phyloP scores from a whole-genome alignment of 2,329 filamentous ascomycete genomes.

The Nemania abortiva region DNA sequence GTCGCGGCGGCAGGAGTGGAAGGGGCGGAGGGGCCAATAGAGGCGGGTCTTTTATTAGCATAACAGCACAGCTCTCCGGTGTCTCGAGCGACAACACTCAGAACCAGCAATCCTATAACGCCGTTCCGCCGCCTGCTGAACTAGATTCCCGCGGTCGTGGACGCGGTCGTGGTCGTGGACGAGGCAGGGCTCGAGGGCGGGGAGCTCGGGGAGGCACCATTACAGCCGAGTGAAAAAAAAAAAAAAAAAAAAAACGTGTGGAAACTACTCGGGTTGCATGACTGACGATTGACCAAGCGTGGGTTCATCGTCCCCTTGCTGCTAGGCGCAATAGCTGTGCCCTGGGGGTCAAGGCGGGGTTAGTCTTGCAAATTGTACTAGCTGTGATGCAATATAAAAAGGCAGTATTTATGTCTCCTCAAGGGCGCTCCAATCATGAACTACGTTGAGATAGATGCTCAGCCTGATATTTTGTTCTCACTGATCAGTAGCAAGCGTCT shows the following conservation, averaged over 20 bases:
- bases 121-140: conserved; percentile 70
- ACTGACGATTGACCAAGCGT: background rate
- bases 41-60: background rate
- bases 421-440: too few relatives aligned
- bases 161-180: conserved; percentile 45
- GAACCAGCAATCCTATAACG: conserved; percentile 59
- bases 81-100: conserved; percentile 19
- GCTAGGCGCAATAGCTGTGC: background rate
- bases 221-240: conserved; percentile 19
- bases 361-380: too few relatives aligned
- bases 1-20: conserved; percentile 41
- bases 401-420: too few relatives aligned
- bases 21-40: conserved; percentile 24
- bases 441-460: too few relatives aligned
- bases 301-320: background rate
- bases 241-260: conserved; percentile 14
- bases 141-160: conserved; percentile 60
- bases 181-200: conserved; percentile 43
- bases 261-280: background rate
- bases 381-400: too few relatives aligned
- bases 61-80: background rate
- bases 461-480: too few relatives aligned
- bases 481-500: too few relatives aligned
- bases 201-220: conserved; percentile 38
- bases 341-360: too few relatives aligned